Evolutionary conservation across 495 filamentous ascomycete species (phyloP).

Genomic region (Jackrogersella minutella): DNA sequence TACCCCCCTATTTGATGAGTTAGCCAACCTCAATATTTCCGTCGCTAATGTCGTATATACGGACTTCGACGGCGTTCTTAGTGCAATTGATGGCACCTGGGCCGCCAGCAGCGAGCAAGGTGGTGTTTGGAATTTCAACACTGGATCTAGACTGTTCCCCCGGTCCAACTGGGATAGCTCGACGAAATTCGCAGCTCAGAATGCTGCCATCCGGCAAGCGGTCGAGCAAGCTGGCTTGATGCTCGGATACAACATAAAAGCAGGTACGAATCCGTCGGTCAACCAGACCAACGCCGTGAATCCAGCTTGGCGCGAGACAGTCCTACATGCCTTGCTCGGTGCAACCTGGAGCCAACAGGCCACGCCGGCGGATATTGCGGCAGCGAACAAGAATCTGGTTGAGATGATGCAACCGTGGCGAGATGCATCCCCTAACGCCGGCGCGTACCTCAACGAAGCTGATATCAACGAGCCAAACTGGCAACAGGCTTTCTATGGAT

Average conservation of each 20-base stretch:
- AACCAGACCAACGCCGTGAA: constrained; percentile 45
- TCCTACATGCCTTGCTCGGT: constrained; percentile 46
- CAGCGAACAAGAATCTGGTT: constrained; percentile 33
- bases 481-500: constrained; percentile 65
- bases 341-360: constrained; percentile 45
- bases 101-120: constrained; percentile 23
- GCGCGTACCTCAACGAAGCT: constrained; percentile 53
- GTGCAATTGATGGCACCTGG: constrained; percentile 31
- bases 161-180: constrained; percentile 49
- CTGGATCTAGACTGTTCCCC: constrained; percentile 51
- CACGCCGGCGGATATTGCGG: constrained; percentile 22
- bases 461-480: constrained; percentile 65
- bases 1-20: constrained; percentile 49
- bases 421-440: constrained; percentile 42
- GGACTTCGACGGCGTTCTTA: constrained; percentile 25
- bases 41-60: constrained; percentile 38
- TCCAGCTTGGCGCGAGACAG: constrained; percentile 50
- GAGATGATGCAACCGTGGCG: constrained; percentile 35
- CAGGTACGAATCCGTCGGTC: constrained; percentile 31
- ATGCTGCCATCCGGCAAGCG: constrained; percentile 42
- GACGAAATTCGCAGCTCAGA: constrained; percentile 44
- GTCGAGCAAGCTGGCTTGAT: constrained; percentile 45
- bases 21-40: constrained; percentile 46
- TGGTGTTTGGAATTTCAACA: constrained; percentile 37
- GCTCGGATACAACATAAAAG: constrained; percentile 55